Percentiles rank a stretch among this genome's conserved stretches.
phyloP scores from a whole-genome alignment of 2,329 filamentous ascomycete species.

The Fusarium xylarioides region DNA sequence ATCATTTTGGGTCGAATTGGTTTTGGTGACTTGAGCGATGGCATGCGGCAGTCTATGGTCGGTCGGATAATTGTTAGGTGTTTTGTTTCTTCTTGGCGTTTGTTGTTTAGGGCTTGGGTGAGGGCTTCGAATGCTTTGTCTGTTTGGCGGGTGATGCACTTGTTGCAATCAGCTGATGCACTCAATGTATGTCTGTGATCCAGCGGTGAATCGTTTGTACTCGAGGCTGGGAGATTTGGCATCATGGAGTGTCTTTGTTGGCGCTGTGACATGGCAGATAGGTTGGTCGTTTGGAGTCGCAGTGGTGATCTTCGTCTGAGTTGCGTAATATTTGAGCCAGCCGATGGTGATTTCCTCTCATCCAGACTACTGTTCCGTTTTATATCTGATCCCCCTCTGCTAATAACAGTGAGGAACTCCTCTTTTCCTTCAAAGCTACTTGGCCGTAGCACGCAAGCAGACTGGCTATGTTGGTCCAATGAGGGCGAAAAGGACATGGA shows the following conservation, averaged over 20 bases:
- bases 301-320: background rate
- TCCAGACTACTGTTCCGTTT: background rate
- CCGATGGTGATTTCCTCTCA: background rate
- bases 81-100: background rate
- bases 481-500: constrained; percentile 9
- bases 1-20: constrained; percentile 6
- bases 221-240: background rate
- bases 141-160: background rate
- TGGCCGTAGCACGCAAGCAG: background rate
- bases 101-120: background rate
- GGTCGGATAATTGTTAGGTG: background rate
- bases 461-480: constrained; percentile 8
- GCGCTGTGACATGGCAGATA: background rate
- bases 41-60: background rate
- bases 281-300: constrained; percentile 7
- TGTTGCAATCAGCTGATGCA: background rate
- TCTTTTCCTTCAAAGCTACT: constrained; percentile 2
- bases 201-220: accelerated
- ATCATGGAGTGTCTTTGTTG: background rate
- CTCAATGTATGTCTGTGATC: background rate
- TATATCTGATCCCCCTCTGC: background rate
- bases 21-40: constrained; percentile 4
- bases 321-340: background rate
- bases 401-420: background rate
- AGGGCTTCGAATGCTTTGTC: constrained; percentile 17